Evolutionary conservation across 345 rosid genomes (phyloP), one percentile per base, ranked within the genome.

Genomic region (Streptanthus diversifolius): DNA sequence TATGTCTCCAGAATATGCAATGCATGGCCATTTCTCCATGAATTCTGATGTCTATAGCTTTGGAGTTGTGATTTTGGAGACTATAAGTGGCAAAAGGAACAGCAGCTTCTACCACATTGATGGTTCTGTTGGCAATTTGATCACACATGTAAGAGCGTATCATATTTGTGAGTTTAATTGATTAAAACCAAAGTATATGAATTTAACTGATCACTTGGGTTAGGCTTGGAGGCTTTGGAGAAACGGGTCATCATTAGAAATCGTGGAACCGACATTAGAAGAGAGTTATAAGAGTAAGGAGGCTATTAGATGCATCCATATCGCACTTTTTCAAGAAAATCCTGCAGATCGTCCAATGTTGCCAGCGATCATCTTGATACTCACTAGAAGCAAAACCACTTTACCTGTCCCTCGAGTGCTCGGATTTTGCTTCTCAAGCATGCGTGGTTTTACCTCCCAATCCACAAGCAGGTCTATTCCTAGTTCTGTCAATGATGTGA

Each of bases 131-230:
- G 14, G 35, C 14, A 56, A 70, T 61, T 66, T 71, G 29, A 63
- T 71, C 65, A 70, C 61, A 66, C 64, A 78, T 81, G 84, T 81
- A 47, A 47, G 69, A 78, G 82, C 11, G 2, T 52, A 25, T 52
- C 7, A 22, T 21, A n/a, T 21, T 49, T 49, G 14, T 40, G 15
- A 5, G 15, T 14, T 5, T 41, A 5, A 0, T 32, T 49, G 29
- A 49, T 49, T 49, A 48, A 32, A 22, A 5, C 55, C 55, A 22
- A 49, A 11, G 55, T 7, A 11, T 49, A 48, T 27, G 12, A 55
- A 13, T 17, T 10, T 17, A 32, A 13, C 9, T 57, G 9, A 33
- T 0, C 63, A 33, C 2, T 10, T 18, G 62, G 36, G 5, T 13
- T 58, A 36, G 47, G 64, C 27, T 59, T 37, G 64, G 64, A 59